Evolutionary conservation across 805 yeast genomes (phyloP), one percentile per base, ranked within the genome.

Genomic region (Ogataea parapolymorpha): DNA sequence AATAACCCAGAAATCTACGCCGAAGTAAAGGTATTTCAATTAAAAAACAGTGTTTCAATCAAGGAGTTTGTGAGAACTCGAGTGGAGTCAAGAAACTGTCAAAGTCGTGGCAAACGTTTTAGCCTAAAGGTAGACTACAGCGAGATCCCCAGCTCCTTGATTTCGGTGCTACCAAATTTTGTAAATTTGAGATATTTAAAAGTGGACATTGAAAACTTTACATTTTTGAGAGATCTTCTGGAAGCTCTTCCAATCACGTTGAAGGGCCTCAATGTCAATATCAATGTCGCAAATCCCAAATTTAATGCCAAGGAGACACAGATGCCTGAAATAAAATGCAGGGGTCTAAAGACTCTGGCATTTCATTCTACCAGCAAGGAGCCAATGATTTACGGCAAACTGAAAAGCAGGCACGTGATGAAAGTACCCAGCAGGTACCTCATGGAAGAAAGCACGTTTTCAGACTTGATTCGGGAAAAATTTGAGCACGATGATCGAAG

Each of bases 181-280:
- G 42, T 38, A 6, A 48, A 45, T 33, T 41, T 53, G 10, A 35
- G 49, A 17, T 47, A 39, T 32, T 39, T 53, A 18, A 48, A 45
- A 24, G 43, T 53, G 14, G 50, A 50, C 27, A 36, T 51, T 23
- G 34, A 29, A 7, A 45, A 45, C 24, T 27, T 43, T 6, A 17
- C 25, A 6, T 35, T 41, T 15, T 28, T 53, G 20, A 29, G 24
- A 16, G 7, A 16, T 8, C 26, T 46, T 14, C 18, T 50, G 20
- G 42, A 41, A 34, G 42, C 32, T 16, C 44, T 45, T 3, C 56
- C 58, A 2, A 13, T 15, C 11, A 41, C 39, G 9, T 27, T 53
- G 30, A 50, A 50, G 37, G 54, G 49, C 8, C 36, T 53, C 6
- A 34, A 45, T 5, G 43, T 48, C 25, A 47, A 48, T 34, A 37